These are phyloP conservation scores for Penicillium sp. DNA, from an alignment of 2,329 filamentous ascomycete species.

Conservation along the genomic window DNA sequence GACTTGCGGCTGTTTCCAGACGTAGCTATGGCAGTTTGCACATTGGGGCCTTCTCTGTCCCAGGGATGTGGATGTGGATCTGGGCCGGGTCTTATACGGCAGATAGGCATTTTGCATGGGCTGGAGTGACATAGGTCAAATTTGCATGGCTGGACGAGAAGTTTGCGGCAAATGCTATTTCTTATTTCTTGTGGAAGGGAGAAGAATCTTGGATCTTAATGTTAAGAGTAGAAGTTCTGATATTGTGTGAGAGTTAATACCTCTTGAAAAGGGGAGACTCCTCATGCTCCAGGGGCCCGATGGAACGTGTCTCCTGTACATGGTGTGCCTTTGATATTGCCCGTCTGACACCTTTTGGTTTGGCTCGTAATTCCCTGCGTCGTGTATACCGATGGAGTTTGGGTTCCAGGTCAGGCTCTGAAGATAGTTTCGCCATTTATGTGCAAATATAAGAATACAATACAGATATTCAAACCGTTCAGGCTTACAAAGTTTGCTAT, in stretches of 20 bases:
- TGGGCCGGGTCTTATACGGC: constrained; percentile 1
- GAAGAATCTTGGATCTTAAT: constrained; percentile 5
- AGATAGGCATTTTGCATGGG: not conserved
- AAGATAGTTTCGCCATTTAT: not conserved
- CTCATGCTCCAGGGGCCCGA: not conserved
- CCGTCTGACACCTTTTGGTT: not conserved
- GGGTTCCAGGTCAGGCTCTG: not conserved
- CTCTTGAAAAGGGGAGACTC: not conserved
- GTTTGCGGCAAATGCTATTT: constrained; percentile 4
- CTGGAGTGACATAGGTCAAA: constrained; percentile 21
- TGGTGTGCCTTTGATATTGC: not conserved
- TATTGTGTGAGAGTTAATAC: not conserved
- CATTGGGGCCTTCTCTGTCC: not conserved
- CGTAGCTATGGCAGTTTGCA: not conserved
- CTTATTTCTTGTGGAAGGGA: constrained; percentile 10
- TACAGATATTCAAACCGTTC: not conserved
- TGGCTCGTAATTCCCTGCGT: not conserved
- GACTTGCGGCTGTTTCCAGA: not conserved
- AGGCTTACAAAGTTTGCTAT: no score
- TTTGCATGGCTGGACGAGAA: constrained; percentile 13
- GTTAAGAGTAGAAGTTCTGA: not conserved
- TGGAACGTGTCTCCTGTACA: not conserved
- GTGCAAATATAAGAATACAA: not conserved
- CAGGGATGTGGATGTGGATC: not conserved
- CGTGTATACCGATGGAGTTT: not conserved